Evolutionary conservation across 148 eudicot genomes (phyloP).

Genomic region (Fagopyrum tataricum): DNA sequence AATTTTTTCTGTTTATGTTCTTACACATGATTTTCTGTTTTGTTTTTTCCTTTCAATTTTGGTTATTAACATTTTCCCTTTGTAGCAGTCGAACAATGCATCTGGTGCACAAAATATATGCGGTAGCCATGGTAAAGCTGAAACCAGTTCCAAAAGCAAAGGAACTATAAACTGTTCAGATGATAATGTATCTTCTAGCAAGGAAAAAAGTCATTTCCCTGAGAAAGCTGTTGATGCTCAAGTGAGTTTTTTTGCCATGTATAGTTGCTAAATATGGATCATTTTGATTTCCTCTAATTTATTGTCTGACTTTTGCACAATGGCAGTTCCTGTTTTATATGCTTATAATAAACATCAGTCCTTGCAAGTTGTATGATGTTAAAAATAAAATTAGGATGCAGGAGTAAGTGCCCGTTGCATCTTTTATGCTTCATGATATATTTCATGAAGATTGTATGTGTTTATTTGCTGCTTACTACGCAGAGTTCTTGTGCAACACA

Average conservation of each 20-base stretch:
- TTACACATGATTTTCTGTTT: not conserved
- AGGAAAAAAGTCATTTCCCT: conserved; percentile 17
- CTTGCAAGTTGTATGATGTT: conserved; percentile 4
- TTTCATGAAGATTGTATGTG: conserved; percentile 9
- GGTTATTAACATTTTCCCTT: not conserved
- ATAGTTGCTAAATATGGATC: not conserved
- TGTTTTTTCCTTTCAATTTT: not conserved
- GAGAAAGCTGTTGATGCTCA: conserved; percentile 27
- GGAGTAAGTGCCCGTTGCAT: not conserved
- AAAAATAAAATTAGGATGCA: not conserved
- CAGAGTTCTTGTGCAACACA: conserved; percentile 16
- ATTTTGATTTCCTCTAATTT: not conserved
- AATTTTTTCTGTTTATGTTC: not conserved
- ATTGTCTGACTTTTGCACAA: not conserved
- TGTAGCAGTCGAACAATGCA: conserved; percentile 21
- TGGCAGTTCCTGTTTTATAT: not conserved
- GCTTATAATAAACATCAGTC: not conserved
- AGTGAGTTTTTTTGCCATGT: conserved; percentile 24
- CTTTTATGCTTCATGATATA: not conserved
- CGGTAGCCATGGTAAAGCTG: conserved; percentile 18
- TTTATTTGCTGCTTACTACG: conserved; percentile 13
- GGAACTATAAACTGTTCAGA: conserved; percentile 17
- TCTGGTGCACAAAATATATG: conserved; percentile 18
- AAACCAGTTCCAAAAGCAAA: conserved; percentile 20
- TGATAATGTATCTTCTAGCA: conserved; percentile 26